These are phyloP conservation scores for Tulasnella sp. DNA, from an alignment of 768 basidiomycete genomes.

Conservation along the genomic window DNA sequence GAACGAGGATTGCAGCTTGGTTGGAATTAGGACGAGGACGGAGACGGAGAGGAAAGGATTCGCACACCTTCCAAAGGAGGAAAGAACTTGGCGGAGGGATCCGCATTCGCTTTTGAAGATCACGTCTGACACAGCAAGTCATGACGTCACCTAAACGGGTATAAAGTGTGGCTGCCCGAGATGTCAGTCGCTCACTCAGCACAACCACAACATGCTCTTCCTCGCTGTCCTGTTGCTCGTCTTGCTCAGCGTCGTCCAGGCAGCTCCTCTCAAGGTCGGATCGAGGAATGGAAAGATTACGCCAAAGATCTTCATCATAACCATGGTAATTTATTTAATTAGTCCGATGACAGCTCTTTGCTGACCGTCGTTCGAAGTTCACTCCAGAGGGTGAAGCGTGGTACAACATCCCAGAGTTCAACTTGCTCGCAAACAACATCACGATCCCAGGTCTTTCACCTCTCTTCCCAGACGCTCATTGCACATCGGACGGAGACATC, in stretches of 20 bases:
- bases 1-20: background rate
- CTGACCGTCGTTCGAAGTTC: background rate
- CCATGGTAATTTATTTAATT: background rate
- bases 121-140: background rate
- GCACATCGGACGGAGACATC: slow-evolving; percentile 25
- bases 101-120: background rate
- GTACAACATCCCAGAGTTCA: slow-evolving; percentile 22
- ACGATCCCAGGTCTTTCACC: slow-evolving; percentile 31
- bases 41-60: background rate
- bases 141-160: background rate
- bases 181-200: too few species aligned
- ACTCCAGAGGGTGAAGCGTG: slow-evolving; percentile 13
- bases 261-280: background rate
- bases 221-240: background rate
- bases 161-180: too few species aligned
- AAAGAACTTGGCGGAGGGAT: background rate
- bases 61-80: background rate
- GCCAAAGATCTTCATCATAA: background rate
- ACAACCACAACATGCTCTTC: too few species aligned
- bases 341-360: background rate
- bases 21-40: background rate
- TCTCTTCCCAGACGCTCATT: slow-evolving; percentile 29
- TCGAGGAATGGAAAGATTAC: background rate
- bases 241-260: background rate
- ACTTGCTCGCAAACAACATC: slow-evolving; percentile 28